A percentile compares a stretch with the other conserved stretches of the same genome.
phyloP scores from a whole-genome alignment of 768 basidiomycete species.

The Sporobolomyces pararoseus region DNA sequence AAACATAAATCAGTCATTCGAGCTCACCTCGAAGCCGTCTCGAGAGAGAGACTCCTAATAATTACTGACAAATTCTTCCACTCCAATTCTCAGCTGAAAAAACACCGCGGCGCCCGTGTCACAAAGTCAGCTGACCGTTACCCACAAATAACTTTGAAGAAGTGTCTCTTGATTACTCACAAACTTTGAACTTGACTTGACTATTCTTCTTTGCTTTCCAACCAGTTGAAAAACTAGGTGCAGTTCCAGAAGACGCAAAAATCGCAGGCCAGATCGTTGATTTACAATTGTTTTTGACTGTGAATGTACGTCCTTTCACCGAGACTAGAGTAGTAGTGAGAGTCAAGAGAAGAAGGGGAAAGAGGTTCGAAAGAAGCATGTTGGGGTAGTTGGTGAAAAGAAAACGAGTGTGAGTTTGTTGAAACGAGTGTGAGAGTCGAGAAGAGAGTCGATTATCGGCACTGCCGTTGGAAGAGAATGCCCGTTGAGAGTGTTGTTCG shows the following conservation, averaged over 20 bases:
- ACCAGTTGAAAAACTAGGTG: slow-evolving; percentile 25
- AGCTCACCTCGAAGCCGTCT: no score
- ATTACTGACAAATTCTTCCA: slow-evolving; percentile 61
- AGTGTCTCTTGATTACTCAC: neutral
- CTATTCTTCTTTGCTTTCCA: slow-evolving; percentile 45
- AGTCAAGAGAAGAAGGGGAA: no score
- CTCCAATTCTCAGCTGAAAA: slow-evolving; percentile 61
- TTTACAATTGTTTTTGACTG: slow-evolving; percentile 21
- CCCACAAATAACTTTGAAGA: neutral
- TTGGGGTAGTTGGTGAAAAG: no score
- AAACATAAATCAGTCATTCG: no score
- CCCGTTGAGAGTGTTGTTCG: no score
- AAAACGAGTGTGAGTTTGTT: no score
- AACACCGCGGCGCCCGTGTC: no score
- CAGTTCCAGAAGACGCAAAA: slow-evolving; percentile 35
- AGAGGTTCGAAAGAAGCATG: no score
- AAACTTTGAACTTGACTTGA: slow-evolving; percentile 56
- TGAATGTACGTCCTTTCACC: slow-evolving; percentile 20
- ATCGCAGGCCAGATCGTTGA: slow-evolving; percentile 29
- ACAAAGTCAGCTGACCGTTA: neutral
- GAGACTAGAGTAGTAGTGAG: no score
- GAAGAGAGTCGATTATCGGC: no score
- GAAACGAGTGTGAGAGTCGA: no score
- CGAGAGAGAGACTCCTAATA: neutral
- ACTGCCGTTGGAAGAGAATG: no score